A percentile compares a stretch with the other conserved stretches of the same genome.
Evolutionary conservation across 139 green algal genomes (phyloP).

Genomic region (Dunaliella primolecta): DNA sequence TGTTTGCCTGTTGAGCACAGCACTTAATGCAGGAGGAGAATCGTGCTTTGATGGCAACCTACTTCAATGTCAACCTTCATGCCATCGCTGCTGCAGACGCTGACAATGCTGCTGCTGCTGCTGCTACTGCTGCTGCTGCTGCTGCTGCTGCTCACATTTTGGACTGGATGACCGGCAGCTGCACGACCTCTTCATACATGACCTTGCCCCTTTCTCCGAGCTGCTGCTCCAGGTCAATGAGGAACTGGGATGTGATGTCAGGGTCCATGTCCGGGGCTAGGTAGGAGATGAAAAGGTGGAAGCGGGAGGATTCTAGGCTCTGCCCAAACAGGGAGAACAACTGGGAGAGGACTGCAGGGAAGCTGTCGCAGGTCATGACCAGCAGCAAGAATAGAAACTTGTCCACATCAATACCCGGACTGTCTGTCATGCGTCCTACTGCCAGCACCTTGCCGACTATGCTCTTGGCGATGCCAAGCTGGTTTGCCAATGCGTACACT

Average conservation of each 20-base stretch:
- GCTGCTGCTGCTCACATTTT: background rate
- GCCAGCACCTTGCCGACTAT: constrained; percentile 36
- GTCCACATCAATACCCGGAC: constrained; percentile 14
- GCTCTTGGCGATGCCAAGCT: constrained; percentile 36
- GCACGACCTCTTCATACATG: constrained; percentile 4
- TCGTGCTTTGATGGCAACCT: too few species aligned
- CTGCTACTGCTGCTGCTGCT: background rate
- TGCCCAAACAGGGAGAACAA: constrained; percentile 44
- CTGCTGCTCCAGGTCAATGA: constrained; percentile 9
- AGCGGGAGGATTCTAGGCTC: constrained; percentile 21
- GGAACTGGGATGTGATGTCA: constrained; percentile 29
- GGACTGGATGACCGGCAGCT: background rate
- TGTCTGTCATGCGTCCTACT: constrained; percentile 12
- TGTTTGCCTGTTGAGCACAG: too few species aligned
- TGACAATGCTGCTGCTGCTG: background rate
- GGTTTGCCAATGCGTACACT: constrained; percentile 27
- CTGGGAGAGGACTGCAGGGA: constrained; percentile 29
- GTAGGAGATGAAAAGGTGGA: constrained; percentile 33
- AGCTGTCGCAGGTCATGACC: constrained; percentile 50
- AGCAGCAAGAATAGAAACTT: constrained; percentile 52
- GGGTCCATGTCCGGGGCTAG: constrained; percentile 47
- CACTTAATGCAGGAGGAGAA: too few species aligned
- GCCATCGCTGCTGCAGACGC: background rate
- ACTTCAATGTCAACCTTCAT: too few species aligned
- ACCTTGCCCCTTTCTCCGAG: constrained; percentile 10